Evolutionary conservation across 768 basidiomycete species (phyloP).

Genomic region (Tylopilus sp.): DNA sequence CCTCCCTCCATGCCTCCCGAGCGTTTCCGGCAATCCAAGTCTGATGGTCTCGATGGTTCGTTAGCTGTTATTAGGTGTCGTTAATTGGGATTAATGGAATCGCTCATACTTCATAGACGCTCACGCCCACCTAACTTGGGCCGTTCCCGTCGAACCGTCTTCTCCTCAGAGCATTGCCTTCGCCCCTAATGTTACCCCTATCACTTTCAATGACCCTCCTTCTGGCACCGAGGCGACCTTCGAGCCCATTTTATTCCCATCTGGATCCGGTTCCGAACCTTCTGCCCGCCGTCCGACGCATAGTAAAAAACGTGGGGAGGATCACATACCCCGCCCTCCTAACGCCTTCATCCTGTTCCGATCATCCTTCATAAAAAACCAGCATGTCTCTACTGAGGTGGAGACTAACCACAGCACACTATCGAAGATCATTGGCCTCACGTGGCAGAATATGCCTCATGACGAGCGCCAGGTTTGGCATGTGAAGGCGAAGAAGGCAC

Average conservation of each 20-base stretch:
- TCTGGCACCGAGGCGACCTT: constrained; percentile 34
- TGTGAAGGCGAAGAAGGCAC: constrained; percentile 65
- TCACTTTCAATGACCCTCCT: constrained; percentile 51
- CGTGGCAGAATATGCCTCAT: constrained; percentile 75
- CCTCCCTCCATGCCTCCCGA: constrained; percentile 43
- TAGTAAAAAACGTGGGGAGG: constrained; percentile 65
- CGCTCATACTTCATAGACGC: constrained; percentile 30
- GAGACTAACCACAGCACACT: constrained; percentile 83
- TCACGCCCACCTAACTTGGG: constrained; percentile 46
- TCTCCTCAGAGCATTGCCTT: constrained; percentile 47
- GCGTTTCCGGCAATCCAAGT: constrained; percentile 37
- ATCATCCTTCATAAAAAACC: constrained; percentile 75
- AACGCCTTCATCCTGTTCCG: constrained; percentile 89
- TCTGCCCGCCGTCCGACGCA: constrained; percentile 48
- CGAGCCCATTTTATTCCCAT: constrained; percentile 59
- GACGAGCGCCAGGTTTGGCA: constrained; percentile 80
- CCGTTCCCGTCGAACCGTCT: constrained; percentile 36
- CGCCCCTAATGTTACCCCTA: constrained; percentile 55
- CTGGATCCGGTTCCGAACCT: constrained; percentile 32
- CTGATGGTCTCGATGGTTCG: constrained; percentile 36
- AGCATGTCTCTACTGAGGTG: constrained; percentile 71
- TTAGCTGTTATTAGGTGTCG: neutral
- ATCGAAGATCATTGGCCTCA: constrained; percentile 81
- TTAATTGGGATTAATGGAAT: constrained; percentile 11
- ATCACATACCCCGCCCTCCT: constrained; percentile 80